A percentile compares a stretch with the other conserved stretches of the same genome.
Evolutionary conservation across 306 rosid genomes (phyloP).

Genomic region (Castanea crenata): DNA sequence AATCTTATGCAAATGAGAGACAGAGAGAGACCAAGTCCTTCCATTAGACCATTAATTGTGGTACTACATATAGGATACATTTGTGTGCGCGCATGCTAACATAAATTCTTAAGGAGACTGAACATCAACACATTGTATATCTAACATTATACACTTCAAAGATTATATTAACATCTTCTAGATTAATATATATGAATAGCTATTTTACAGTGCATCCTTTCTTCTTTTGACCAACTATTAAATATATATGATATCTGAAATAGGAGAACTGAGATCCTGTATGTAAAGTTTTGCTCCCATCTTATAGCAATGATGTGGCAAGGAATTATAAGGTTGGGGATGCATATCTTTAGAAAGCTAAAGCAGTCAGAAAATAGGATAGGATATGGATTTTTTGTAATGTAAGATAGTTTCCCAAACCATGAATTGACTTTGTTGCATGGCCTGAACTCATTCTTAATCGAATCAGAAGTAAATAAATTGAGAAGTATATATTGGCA

Average conservation of each 20-base stretch:
- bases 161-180: not conserved
- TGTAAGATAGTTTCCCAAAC: not conserved
- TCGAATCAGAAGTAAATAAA: not conserved
- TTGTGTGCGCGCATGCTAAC: not conserved
- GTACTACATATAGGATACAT: not conserved
- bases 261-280: not conserved
- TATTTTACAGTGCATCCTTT: not conserved
- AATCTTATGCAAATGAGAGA: not conserved
- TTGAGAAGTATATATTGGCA: not conserved
- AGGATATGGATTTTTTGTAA: not conserved
- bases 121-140: not conserved
- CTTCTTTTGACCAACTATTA: not conserved
- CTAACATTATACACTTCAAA: not conserved
- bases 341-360: not conserved
- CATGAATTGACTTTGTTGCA: not conserved
- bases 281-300: not conserved
- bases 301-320: not conserved
- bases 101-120: not conserved
- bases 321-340: not conserved
- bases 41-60: not conserved
- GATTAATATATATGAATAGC: not conserved
- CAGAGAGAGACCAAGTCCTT: not conserved
- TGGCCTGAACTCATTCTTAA: not conserved
- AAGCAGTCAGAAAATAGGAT: not conserved
- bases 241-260: not conserved